phyloP scores from a whole-genome alignment of 2,329 filamentous ascomycete genomes.

The Capronia epimyces region DNA sequence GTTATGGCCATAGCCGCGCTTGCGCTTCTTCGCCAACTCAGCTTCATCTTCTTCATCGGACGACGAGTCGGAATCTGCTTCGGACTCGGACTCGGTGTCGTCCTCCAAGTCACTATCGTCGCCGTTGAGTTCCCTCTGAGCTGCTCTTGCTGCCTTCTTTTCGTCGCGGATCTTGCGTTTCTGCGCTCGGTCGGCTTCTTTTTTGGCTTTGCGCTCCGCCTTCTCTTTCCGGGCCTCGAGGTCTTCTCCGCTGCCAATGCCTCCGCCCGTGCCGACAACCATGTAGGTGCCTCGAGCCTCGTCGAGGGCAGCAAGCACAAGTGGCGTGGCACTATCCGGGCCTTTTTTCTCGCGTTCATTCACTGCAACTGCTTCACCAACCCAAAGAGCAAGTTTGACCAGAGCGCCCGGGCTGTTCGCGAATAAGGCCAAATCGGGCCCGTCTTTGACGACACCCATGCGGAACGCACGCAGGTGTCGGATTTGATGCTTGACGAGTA shows the following conservation, averaged over 20 bases:
- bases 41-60: constrained; percentile 43
- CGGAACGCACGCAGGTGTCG: constrained; percentile 87
- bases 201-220: constrained; percentile 60
- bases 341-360: constrained; percentile 72
- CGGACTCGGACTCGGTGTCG: constrained; percentile 60
- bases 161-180: constrained; percentile 61
- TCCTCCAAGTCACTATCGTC: constrained; percentile 56
- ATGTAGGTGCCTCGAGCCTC: constrained; percentile 83
- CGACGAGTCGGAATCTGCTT: constrained; percentile 49
- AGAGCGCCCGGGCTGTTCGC: constrained; percentile 78
- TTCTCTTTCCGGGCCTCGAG: constrained; percentile 62
- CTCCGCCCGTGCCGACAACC: constrained; percentile 86
- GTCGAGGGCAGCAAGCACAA: constrained; percentile 86
- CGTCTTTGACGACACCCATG: constrained; percentile 92
- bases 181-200: constrained; percentile 57
- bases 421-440: constrained; percentile 85
- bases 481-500: constrained; percentile 92
- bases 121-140: constrained; percentile 52
- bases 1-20: constrained; percentile 70
- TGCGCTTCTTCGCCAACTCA: constrained; percentile 51
- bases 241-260: constrained; percentile 68
- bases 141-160: constrained; percentile 50
- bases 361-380: constrained; percentile 84
- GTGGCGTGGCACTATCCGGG: constrained; percentile 66
- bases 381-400: constrained; percentile 89